These are phyloP conservation scores for Pleurotus platypus DNA, from an alignment of 768 basidiomycete species.

Conservation along the genomic window DNA sequence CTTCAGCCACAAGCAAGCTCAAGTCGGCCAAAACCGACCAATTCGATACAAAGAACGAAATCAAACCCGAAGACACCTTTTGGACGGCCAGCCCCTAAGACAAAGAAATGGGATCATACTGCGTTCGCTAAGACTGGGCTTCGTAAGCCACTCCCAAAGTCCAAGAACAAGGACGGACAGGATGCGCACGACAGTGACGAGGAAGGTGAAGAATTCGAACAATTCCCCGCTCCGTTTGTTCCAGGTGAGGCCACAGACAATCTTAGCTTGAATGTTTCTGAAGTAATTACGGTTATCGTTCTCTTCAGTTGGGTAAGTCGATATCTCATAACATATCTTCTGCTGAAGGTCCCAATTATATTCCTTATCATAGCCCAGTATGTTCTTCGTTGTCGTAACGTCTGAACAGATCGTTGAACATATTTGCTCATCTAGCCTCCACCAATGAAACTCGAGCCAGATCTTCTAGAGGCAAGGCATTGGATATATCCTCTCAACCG, in stretches of 20 bases:
- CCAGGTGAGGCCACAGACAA: constrained; percentile 42
- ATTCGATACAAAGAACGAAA: constrained; percentile 37
- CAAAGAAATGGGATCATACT: constrained; percentile 91
- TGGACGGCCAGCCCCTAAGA: constrained; percentile 57
- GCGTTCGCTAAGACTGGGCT: constrained; percentile 79
- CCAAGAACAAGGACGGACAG: constrained; percentile 49
- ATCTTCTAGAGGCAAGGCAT: constrained; percentile 74
- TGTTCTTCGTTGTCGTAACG: not conserved
- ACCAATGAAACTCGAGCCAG: constrained; percentile 74
- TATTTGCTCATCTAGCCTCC: constrained; percentile 41
- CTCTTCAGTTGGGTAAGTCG: constrained; percentile 49
- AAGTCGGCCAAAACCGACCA: constrained; percentile 20
- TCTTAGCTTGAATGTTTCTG: not conserved
- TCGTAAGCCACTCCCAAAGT: constrained; percentile 50
- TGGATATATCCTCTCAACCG: constrained; percentile 93
- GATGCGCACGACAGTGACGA: constrained; percentile 50
- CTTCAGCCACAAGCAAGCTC: constrained; percentile 22
- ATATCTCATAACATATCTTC: constrained; percentile 1
- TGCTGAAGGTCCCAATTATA: constrained; percentile 4
- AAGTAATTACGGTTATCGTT: constrained; percentile 4
- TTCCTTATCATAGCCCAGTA: constrained; percentile 14
- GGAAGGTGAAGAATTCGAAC: constrained; percentile 77
- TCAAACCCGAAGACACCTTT: constrained; percentile 41
- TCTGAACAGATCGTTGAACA: no score
- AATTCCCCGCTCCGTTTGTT: constrained; percentile 80